A percentile compares a stretch with the other conserved stretches of the same genome.
These are phyloP conservation scores for Claviceps sp. DNA, from an alignment of 2,329 filamentous ascomycete species.

Conservation along the genomic window DNA sequence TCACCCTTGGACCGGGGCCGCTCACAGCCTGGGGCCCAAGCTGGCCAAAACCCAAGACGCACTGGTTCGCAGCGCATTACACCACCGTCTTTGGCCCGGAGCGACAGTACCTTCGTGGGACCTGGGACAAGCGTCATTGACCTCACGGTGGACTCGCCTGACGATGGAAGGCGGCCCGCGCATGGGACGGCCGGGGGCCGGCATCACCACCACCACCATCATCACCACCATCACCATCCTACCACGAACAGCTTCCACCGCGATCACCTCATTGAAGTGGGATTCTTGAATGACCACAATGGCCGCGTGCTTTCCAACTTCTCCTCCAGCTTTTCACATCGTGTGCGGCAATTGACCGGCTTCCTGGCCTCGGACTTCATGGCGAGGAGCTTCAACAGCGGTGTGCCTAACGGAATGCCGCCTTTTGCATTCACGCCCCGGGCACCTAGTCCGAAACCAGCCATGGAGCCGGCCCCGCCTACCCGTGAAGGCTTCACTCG, in stretches of 20 bases:
- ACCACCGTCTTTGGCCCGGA: conserved; percentile 29
- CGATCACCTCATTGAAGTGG: conserved; percentile 15
- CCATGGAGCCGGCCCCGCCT: conserved; percentile 48
- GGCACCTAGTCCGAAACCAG: conserved; percentile 27
- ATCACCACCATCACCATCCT: conserved; percentile 7
- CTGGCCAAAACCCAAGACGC: conserved; percentile 24
- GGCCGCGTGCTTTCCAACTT: conserved; percentile 8
- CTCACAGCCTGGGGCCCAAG: conserved; percentile 12
- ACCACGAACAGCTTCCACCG: conserved; percentile 1
- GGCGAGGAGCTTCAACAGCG: conserved; percentile 7
- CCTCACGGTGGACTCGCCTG: conserved; percentile 33
- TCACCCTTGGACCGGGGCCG: conserved; percentile 26
- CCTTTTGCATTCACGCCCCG: conserved; percentile 19
- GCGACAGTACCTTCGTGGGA: conserved; percentile 29
- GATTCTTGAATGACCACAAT: conserved; percentile 11
- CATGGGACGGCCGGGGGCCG: conserved; percentile 2
- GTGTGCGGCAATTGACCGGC: conserved; percentile 15
- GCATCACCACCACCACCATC: conserved; percentile 8
- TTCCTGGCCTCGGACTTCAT: conserved; percentile 14
- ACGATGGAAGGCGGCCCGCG: conserved; percentile 15
- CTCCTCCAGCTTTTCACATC: conserved; percentile 11
- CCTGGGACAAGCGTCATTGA: conserved; percentile 31
- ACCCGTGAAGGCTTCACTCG: conserved; percentile 69
- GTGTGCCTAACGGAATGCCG: conserved; percentile 9
- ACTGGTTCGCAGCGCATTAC: conserved; percentile 27